Base-by-base conservation (phyloP, 2,329 filamentous ascomycete species). In the Sclerotinia borealis region DNA sequence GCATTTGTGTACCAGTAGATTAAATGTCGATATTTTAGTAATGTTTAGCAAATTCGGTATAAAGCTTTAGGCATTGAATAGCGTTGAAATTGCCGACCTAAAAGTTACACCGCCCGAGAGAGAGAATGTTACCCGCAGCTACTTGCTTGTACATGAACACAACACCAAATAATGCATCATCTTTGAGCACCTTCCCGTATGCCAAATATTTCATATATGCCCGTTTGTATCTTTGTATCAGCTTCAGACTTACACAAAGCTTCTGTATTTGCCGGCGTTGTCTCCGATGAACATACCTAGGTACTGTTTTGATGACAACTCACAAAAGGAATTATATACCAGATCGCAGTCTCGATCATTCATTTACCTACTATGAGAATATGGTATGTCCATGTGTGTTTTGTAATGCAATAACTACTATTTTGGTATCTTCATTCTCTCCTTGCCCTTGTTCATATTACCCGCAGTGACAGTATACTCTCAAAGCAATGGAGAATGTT, bases 91-190 rank as follows among this genome's bases (percentile, higher is more conserved):
- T 54, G 34, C 34, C 34, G 34, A 37, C 36, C 36, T 25, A 54
- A 54, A 41, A 54, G 36, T 29, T 41, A 54, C 52, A 45, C 52
- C 52, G 52, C 52, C 52, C 52, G 27, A 56, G n/a, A n/a, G n/a
- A n/a, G n/a, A n/a, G 27, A 45, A 56, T 34, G 48, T 34, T 50
- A 15, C 29, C 25, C 27, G 31, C 8, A 7, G n/a, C n/a, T n/a
- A n/a, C n/a, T n/a, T n/a, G n/a, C n/a, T n/a, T n/a, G n/a, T n/a
- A 54, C 51, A 41, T 6, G 11, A 27, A 55, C 52, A 55, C 52
- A 55, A 43, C 52, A 55, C 52, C 37, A 31, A 43, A 55, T 27
- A 31, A 55, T 55, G 52, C 52, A 55, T 55, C 52, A 55, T 55
- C 52, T 55, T 55, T 31, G 52, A 55, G 51, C 51, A 56, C 13